Conservation (phyloP, 108 stramenopile genomes). For the Fistulifera solaris region DNA sequence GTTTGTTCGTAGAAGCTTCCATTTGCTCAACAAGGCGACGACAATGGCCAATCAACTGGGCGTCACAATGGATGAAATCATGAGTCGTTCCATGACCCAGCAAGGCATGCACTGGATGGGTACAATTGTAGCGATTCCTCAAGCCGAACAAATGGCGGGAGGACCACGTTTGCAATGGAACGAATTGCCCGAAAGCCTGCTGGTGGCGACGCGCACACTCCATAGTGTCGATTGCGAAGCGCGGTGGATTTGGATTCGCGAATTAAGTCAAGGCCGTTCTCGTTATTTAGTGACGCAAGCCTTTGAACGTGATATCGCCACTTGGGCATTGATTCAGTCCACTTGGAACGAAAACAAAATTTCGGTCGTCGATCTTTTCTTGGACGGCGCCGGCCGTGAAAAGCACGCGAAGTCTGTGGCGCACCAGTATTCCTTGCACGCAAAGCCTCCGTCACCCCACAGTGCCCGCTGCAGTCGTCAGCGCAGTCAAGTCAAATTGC, state of each 20-base stretch:
- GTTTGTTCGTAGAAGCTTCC: constrained; percentile 22
- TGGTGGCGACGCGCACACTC: constrained; percentile 13
- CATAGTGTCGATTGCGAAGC: background rate
- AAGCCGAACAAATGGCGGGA: constrained; percentile 7
- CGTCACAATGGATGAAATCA: constrained; percentile 30
- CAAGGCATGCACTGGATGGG: constrained; percentile 17
- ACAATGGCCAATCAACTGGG: constrained; percentile 19
- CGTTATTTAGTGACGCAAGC: constrained; percentile 28
- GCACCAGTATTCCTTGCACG: background rate
- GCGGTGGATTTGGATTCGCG: constrained; percentile 32
- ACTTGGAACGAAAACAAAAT: constrained; percentile 6
- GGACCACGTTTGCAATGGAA: constrained; percentile 9
- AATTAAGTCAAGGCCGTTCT: constrained; percentile 16
- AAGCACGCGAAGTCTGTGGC: background rate
- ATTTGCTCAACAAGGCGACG: constrained; percentile 16
- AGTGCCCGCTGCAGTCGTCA: background rate
- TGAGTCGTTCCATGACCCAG: constrained; percentile 5
- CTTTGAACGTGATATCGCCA: constrained; percentile 26
- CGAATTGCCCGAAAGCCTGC: constrained; percentile 12
- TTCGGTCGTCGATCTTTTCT: constrained; percentile 7
- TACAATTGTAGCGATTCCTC: constrained; percentile 13
- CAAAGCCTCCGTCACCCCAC: background rate
- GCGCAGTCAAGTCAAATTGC: constrained; percentile 1
- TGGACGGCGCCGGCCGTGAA: background rate
- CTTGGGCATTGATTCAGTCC: constrained; percentile 4